These are phyloP conservation scores for Ophiocytium majus DNA, from an alignment of 352 stramenopile genomes.

Conservation along the genomic window DNA sequence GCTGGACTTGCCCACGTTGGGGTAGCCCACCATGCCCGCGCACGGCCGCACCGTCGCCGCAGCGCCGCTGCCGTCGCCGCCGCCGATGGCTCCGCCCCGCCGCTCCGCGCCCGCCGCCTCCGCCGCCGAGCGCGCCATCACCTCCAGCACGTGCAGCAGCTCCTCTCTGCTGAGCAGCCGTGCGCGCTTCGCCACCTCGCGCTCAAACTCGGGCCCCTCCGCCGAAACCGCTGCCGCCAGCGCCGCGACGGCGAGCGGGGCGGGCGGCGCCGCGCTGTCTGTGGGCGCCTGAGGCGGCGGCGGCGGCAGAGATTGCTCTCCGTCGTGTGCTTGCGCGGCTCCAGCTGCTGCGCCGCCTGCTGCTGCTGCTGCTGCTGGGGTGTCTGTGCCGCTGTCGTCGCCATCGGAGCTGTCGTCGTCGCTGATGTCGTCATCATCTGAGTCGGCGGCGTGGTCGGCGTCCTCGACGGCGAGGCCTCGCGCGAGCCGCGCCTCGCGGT, in stretches of 20 bases:
- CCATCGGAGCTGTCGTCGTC: background rate
- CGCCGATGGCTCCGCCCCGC: constrained; percentile 30
- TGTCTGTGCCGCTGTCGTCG: background rate
- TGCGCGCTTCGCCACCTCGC: constrained; percentile 4
- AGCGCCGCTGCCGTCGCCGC: background rate
- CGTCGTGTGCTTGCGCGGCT: background rate
- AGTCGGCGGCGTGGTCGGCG: background rate
- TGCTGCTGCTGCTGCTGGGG: background rate
- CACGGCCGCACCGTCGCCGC: constrained; percentile 36
- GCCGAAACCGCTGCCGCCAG: too few relatives aligned
- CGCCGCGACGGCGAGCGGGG: background rate
- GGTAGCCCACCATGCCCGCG: constrained; percentile 98
- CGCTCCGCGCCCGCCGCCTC: background rate
- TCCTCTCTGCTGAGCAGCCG: constrained; percentile 38
- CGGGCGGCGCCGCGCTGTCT: too few relatives aligned
- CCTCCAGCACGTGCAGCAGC: constrained; percentile 41
- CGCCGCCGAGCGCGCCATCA: constrained; percentile 36
- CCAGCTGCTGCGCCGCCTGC: background rate
- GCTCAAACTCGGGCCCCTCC: background rate
- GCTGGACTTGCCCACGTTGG: constrained; percentile 99
- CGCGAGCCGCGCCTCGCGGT: constrained; percentile 21
- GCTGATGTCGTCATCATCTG: background rate
- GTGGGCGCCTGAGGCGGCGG: background rate
- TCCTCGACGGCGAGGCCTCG: background rate
- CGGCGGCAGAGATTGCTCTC: background rate